Base-by-base conservation (phyloP, 2,329 filamentous ascomycete species). In the Orbilia brochopaga region DNA sequence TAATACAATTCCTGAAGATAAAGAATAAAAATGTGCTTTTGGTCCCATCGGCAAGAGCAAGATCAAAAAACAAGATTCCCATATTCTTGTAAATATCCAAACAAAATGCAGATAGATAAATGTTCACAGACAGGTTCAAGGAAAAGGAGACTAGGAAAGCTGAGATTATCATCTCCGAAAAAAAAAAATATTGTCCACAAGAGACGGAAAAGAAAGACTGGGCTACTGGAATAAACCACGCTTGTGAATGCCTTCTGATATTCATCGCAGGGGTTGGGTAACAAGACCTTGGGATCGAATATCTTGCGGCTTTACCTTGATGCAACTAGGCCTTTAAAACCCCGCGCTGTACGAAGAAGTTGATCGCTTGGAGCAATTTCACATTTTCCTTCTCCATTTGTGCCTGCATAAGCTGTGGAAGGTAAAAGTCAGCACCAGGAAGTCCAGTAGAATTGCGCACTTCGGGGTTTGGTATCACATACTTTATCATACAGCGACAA, bases 331-430 rank as follows among this genome's bases (percentile, higher is more conserved):
- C 54, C 21, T 70, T 70, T 32, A 70, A n/a, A 56, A 64, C 27
- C 40, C 56, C 66, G 48, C 63, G 63, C 37, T 70, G 58, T 13
- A 70, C 66, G 42, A 70, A 70, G 54, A 59, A 70, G 17, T 70
- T 70, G 23, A 70, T 64, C n/a, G 66, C 59, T 24, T 70, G 66
- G 7, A 70, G 54, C 15, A 70, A 59, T 40, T 70, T 70, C 15
- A 70, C 66, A 21, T 70, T 70, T 53, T 70, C 66, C 23, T 70
- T 70, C 27, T 70, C 66, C 66, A 70, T 70, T 44, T 70, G 66
- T 10, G 66, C 66, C 56, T 70, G 66, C 66, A 70, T 70, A 21
- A 70, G 60, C 66, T 70, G 27, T 32, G 7, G 8, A 6, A 17
- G 50, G 17, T 21, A 21, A 42, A 19, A 7, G 30, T 69, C 59